These are phyloP conservation scores for Ceratocystis colombiana DNA, from an alignment of 2,329 filamentous ascomycete genomes.

Conservation along the genomic window DNA sequence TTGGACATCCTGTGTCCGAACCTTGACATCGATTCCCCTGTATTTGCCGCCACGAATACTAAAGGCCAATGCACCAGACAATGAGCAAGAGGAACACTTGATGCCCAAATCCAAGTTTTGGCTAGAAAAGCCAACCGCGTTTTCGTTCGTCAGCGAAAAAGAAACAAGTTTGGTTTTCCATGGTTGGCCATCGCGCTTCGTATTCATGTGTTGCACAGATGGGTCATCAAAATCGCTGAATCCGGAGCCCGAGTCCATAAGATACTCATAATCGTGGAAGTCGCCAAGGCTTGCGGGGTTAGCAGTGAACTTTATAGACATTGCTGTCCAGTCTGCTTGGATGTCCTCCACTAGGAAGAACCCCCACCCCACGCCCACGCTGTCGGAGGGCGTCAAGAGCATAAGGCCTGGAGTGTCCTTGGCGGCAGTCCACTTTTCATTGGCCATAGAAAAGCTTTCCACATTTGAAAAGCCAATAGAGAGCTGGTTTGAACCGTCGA, in stretches of 20 bases:
- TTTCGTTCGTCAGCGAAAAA: slow-evolving; percentile 7
- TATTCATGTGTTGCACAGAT: not conserved
- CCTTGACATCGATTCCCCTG: slow-evolving; percentile 7
- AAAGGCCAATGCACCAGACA: slow-evolving; percentile 3
- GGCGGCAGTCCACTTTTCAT: slow-evolving; percentile 4
- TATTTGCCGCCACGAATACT: slow-evolving; percentile 13
- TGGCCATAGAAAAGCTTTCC: not conserved
- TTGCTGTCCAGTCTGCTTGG: not conserved
- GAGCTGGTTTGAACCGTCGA: not conserved
- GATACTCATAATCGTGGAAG: slow-evolving; percentile 16
- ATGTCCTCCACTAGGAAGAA: slow-evolving; percentile 11
- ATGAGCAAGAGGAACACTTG: slow-evolving; percentile 9
- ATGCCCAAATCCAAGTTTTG: slow-evolving; percentile 5
- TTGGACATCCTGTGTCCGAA: slow-evolving; percentile 1
- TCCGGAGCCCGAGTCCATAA: slow-evolving; percentile 6
- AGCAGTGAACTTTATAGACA: not conserved
- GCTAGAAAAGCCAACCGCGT: slow-evolving; percentile 10
- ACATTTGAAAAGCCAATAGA: not conserved
- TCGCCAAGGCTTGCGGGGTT: not conserved
- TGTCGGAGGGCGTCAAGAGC: slow-evolving; percentile 3
- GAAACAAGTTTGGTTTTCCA: slow-evolving; percentile 16
- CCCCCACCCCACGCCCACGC: not conserved
- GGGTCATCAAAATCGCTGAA: slow-evolving; percentile 11
- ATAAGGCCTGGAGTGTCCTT: not conserved
- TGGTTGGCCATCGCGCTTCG: not conserved